Evolutionary conservation across 1,284 basidiomycete species (phyloP).

Genomic region (Xerocomus minutiporus): DNA sequence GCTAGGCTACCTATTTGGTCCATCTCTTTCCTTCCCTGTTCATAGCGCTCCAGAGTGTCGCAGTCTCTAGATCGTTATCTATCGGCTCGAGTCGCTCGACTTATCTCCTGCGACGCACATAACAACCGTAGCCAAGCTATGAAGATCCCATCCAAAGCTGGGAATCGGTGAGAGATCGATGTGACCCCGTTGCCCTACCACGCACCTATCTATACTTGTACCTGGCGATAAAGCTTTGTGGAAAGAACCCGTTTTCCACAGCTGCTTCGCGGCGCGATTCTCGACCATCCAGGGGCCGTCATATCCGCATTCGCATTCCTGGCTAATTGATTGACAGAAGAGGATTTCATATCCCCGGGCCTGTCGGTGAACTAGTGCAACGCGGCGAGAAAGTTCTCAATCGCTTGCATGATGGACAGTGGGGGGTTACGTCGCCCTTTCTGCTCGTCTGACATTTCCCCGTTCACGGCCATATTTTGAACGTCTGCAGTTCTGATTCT

Average conservation of each 20-base stretch:
- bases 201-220: slow-evolving; percentile 4
- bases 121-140: slow-evolving; percentile 11
- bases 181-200: slow-evolving; percentile 1
- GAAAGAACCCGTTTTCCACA: slow-evolving; percentile 8
- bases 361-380: neutral
- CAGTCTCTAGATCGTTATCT: slow-evolving; percentile 1
- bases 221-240: slow-evolving; percentile 3
- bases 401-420: neutral
- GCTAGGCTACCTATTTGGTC: slow-evolving; percentile 9
- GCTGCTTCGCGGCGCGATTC: slow-evolving; percentile 6
- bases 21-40: slow-evolving; percentile 3
- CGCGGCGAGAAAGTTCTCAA: slow-evolving; percentile 5
- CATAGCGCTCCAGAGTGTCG: slow-evolving; percentile 5
- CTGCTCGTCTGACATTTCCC: neutral
- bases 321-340: slow-evolving; percentile 3
- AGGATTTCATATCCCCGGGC: neutral
- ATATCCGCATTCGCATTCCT: slow-evolving; percentile 2
- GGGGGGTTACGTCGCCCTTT: slow-evolving; percentile 3
- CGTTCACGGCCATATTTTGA: neutral
- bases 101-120: slow-evolving; percentile 6
- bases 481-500: neutral
- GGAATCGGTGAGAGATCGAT: slow-evolving; percentile 3
- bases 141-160: neutral
- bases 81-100: slow-evolving; percentile 3
- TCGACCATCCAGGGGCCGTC: slow-evolving; percentile 2